Percentiles rank a stretch among this genome's conserved stretches.
These are phyloP conservation scores for Thelonectria blattea DNA, from an alignment of 2,329 filamentous ascomycete genomes.

Conservation along the genomic window DNA sequence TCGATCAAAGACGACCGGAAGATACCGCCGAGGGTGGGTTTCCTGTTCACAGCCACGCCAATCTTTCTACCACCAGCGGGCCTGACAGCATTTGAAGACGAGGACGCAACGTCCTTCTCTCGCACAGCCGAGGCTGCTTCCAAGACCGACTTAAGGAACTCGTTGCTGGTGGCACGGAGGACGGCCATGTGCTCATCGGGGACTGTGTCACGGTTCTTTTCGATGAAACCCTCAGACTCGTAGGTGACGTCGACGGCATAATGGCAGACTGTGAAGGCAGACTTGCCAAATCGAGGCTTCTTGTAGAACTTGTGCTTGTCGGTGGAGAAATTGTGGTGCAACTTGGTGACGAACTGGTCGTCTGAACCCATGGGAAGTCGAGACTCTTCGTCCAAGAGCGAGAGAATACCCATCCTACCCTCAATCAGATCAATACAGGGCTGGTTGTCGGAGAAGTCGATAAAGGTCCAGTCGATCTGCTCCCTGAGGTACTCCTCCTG, in stretches of 20 bases:
- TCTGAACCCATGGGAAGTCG: constrained; percentile 96
- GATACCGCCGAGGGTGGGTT: constrained; percentile 95
- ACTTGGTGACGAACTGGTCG: constrained; percentile 94
- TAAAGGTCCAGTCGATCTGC: constrained; percentile 99
- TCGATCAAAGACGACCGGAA: constrained; percentile 99
- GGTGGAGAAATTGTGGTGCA: constrained; percentile 89
- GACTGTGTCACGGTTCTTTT: constrained; percentile 98
- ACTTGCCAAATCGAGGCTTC: constrained; percentile 97
- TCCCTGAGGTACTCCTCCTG: constrained; percentile 97
- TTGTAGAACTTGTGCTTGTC: constrained; percentile 98
- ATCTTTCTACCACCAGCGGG: constrained; percentile 83
- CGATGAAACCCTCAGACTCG: constrained; percentile 98
- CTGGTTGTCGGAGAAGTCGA: constrained; percentile 99
- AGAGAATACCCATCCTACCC: constrained; percentile 91
- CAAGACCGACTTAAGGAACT: constrained; percentile 83
- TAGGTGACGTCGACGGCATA: constrained; percentile 98
- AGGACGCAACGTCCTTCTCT: constrained; percentile 80
- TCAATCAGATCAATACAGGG: constrained; percentile 99
- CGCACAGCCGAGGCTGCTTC: constrained; percentile 85
- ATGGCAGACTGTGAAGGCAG: constrained; percentile 96
- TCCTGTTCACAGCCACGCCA: constrained; percentile 90
- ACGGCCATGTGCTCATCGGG: constrained; percentile 98
- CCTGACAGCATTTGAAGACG: constrained; percentile 75
- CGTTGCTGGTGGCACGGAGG: constrained; percentile 81
- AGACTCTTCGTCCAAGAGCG: constrained; percentile 94